phyloP scores from a whole-genome alignment of 495 filamentous ascomycete species.

The Apodospora peruviana region DNA sequence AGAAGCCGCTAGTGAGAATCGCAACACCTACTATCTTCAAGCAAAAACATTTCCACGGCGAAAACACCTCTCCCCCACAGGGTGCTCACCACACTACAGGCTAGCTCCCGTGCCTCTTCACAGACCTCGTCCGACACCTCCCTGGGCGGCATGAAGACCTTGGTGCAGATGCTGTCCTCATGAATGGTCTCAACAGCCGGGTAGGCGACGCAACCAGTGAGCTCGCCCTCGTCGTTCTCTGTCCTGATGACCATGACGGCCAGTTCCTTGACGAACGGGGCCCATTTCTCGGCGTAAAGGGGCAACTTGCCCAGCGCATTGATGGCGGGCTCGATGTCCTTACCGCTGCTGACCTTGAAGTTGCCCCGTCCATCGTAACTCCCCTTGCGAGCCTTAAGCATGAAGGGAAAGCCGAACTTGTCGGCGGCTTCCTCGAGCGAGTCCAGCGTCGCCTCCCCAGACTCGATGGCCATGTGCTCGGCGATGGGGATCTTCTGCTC shows the following conservation, averaged over 20 bases:
- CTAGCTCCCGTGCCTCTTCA: conserved; percentile 66
- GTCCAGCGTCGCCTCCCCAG: conserved; percentile 41
- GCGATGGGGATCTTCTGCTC: conserved; percentile 64
- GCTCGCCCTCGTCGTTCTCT: conserved; percentile 56
- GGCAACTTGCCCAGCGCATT: conserved; percentile 62
- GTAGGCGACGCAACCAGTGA: conserved; percentile 59
- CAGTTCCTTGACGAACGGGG: conserved; percentile 76
- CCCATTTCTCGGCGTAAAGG: conserved; percentile 90
- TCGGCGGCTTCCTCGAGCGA: conserved; percentile 60
- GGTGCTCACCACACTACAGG: conserved; percentile 67
- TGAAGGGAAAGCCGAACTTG: conserved; percentile 76
- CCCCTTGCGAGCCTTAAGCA: conserved; percentile 90
- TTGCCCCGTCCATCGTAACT: conserved; percentile 96
- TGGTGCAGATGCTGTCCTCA: conserved; percentile 92
- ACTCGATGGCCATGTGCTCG: conserved; percentile 55
- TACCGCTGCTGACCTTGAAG: conserved; percentile 61
- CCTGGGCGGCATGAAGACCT: conserved; percentile 81
- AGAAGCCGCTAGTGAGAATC: neutral
- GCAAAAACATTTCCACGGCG: conserved; percentile 93
- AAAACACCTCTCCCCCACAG: conserved; percentile 91
- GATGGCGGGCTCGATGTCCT: conserved; percentile 64
- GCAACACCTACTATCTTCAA: conserved; percentile 66
- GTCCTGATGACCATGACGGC: conserved; percentile 95
- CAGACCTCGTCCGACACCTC: conserved; percentile 56
- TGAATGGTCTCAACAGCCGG: conserved; percentile 92